A percentile compares a stretch with the other conserved stretches of the same genome.
Conservation (phyloP, 768 basidiomycete genomes). For the Austroboletus eburneus region DNA sequence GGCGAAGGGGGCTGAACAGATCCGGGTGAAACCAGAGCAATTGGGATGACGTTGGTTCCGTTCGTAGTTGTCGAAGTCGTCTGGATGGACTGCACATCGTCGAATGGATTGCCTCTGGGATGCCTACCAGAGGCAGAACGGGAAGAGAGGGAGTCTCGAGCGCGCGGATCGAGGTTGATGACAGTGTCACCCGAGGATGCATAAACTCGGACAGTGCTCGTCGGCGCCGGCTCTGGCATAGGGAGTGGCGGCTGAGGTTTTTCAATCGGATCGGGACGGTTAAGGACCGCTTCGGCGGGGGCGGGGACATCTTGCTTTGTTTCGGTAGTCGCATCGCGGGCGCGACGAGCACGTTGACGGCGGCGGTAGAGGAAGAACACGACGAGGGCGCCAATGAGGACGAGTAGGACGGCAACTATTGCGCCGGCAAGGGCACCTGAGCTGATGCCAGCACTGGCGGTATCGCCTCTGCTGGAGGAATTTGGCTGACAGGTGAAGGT, state of each 20-base stretch:
- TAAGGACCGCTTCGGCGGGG: conserved; percentile 71
- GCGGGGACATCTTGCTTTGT: conserved; percentile 62
- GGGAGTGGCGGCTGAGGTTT: conserved; percentile 38
- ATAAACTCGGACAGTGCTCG: conserved; percentile 46
- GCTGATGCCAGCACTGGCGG: conserved; percentile 46
- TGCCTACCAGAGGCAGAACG: conserved; percentile 18
- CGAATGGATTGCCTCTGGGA: conserved; percentile 61
- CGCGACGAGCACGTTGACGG: conserved; percentile 41
- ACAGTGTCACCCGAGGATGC: conserved; percentile 44
- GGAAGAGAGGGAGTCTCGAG: conserved; percentile 30
- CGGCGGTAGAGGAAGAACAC: conserved; percentile 66
- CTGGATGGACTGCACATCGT: conserved; percentile 74
- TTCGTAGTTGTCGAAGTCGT: conserved; percentile 70
- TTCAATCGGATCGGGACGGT: conserved; percentile 77
- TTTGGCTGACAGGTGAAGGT: conserved; percentile 48
- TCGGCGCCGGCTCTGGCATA: conserved; percentile 2
- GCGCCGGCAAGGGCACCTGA: conserved; percentile 73
- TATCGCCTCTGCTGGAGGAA: conserved; percentile 5
- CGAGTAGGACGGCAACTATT: conserved; percentile 58
- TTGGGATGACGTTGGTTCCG: conserved; percentile 83
- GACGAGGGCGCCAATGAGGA: conserved; percentile 49
- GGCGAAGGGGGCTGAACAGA: conserved; percentile 33
- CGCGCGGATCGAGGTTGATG: conserved; percentile 58
- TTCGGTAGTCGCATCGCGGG: conserved; percentile 32
- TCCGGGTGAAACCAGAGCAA: conserved; percentile 69